Evolutionary conservation across 306 rosid genomes (phyloP), one percentile per base, ranked within the genome.

Genomic region (Cicer judaicum): DNA sequence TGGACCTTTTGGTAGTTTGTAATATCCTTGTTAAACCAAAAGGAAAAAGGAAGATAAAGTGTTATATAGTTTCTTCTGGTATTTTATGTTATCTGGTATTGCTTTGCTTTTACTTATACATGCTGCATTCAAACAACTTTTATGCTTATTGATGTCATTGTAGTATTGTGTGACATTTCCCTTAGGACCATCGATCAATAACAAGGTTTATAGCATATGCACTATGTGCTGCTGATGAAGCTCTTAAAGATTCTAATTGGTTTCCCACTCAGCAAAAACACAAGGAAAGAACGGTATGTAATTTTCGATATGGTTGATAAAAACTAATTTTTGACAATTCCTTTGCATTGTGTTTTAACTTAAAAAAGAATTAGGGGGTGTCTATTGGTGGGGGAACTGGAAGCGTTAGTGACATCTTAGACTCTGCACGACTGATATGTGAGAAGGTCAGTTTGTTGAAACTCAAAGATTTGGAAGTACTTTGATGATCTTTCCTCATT

Each of bases 341-440:
- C 69, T 46, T 56, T 53, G 78, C 59, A 43, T 21, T 61, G 44
- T 75, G 73, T 57, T 82, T 75, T 76, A 50, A 84, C 84, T 62
- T 80, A 13, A 64, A 81, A 76, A 57, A 71, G 67, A 56, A 59
- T 57, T 84, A 94, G 97, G 97, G 97, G 65, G 93, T 88, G 76
- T 91, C 98, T 62, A 82, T 94, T 82, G 98, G 98, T 73, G 96
- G 97, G 77, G 97, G 97, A 82, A 94, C 44, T 72, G 97, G 97
- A 87, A 94, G 97, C 74, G 82, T 90, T 50, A 88, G 90, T 82
- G 97, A 94, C 73, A 80, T 89, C 59, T 76, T 94, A 75, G 97
- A 89, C 74, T 91, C 98, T 72, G 96, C 96, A 46, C 94, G 83
- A 71, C 68, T 93, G 85, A 87, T 93, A 46, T 89, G 92, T 53